Conservation (phyloP, 2,329 filamentous ascomycete genomes). For the Botrytis cinerea region DNA sequence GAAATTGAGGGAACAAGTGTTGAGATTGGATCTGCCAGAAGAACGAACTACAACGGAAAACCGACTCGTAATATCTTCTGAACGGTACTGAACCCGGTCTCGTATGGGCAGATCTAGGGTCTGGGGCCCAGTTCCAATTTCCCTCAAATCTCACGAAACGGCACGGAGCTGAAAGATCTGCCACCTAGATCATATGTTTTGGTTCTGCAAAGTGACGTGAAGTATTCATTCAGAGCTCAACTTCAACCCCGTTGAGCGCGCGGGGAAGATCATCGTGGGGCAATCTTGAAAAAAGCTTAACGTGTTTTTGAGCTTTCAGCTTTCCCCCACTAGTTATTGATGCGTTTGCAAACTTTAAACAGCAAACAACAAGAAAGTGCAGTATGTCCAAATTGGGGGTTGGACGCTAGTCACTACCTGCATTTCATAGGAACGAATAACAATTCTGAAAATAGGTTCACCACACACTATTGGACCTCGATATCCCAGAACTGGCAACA, state of each 20-base stretch:
- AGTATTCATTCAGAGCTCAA: not conserved
- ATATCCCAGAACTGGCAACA: not conserved
- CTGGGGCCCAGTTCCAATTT: not conserved
- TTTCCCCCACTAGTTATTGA: not conserved
- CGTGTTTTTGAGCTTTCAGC: not conserved
- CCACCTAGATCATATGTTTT: not conserved
- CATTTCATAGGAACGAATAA: not conserved
- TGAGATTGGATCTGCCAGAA: not conserved
- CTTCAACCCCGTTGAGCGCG: not conserved
- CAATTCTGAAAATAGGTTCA: not conserved
- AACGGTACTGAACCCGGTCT: not conserved
- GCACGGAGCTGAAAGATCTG: not conserved
- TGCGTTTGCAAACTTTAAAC: not conserved
- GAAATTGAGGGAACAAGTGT: not conserved
- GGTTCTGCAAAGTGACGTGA: not conserved
- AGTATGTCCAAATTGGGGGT: not conserved
- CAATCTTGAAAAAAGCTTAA: not conserved
- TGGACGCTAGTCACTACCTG: not conserved
- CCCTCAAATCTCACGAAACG: not conserved
- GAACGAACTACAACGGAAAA: not conserved
- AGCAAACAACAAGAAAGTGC: no score
- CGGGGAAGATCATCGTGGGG: not conserved
- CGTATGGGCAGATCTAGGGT: not conserved
- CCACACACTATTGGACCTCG: not conserved
- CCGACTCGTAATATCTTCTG: not conserved